These are phyloP conservation scores for Leishmania aethiopica DNA, from an alignment of 208 protist genomes.

Conservation along the genomic window DNA sequence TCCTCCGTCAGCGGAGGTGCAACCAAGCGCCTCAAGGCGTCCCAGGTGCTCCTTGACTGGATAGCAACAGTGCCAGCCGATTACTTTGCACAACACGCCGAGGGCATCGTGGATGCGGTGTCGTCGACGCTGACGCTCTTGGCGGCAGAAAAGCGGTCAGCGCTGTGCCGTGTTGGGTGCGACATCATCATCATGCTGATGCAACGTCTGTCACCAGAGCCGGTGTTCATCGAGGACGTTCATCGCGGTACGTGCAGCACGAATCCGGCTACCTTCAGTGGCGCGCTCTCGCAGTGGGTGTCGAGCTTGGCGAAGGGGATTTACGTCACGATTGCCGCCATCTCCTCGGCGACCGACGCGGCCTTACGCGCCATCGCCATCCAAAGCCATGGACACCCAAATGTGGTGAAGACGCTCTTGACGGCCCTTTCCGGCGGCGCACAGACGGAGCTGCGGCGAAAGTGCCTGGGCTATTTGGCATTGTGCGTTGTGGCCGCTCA, in stretches of 20 bases:
- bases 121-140: constrained; percentile 44
- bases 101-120: constrained; percentile 28
- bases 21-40: constrained; percentile 45
- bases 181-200: constrained; percentile 48
- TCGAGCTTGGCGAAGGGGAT: constrained; percentile 57
- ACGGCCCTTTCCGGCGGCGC: constrained; percentile 50
- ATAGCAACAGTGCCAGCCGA: constrained; percentile 35
- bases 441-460: constrained; percentile 82
- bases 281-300: constrained; percentile 50
- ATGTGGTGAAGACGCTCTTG: constrained; percentile 45
- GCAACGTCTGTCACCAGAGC: constrained; percentile 37
- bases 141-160: constrained; percentile 71
- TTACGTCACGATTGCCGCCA: constrained; percentile 85
- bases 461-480: constrained; percentile 81
- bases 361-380: constrained; percentile 64
- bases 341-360: constrained; percentile 66
- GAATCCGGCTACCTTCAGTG: constrained; percentile 24
- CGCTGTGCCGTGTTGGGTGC: constrained; percentile 77
- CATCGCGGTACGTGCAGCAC: constrained; percentile 17
- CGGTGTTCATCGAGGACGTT: constrained; percentile 40
- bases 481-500: constrained; percentile 51
- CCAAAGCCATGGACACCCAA: constrained; percentile 53
- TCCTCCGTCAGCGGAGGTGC: constrained; percentile 20
- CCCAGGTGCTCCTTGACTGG: constrained; percentile 68
- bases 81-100: constrained; percentile 32